Conservation (phyloP, 768 basidiomycete species). For the Boletus speciosus region DNA sequence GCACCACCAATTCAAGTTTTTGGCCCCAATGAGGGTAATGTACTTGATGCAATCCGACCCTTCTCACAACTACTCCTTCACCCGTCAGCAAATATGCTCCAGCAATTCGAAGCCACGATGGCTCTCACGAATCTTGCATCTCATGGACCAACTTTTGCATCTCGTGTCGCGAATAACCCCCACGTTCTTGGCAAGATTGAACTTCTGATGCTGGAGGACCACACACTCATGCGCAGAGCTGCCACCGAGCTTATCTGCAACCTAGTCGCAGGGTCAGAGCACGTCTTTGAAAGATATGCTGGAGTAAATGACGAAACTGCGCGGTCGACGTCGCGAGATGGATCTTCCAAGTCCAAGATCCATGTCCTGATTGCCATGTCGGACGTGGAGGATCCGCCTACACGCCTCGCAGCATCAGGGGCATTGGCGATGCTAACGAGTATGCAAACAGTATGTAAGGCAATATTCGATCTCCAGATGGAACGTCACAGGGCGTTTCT, state of each 20-base stretch:
- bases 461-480: conserved; percentile 60
- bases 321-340: conserved; percentile 43
- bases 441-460: conserved; percentile 54
- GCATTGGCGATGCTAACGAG: conserved; percentile 79
- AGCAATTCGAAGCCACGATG: conserved; percentile 93
- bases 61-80: conserved; percentile 71
- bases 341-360: conserved; percentile 53
- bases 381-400: conserved; percentile 81
- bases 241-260: conserved; percentile 93
- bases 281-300: conserved; percentile 70
- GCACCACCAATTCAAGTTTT: conserved; percentile 88
- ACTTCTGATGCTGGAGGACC: conserved; percentile 76
- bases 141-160: conserved; percentile 59
- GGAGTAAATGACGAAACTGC: conserved; percentile 32
- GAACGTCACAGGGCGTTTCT: conserved; percentile 62
- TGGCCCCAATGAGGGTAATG: conserved; percentile 73
- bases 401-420: conserved; percentile 86
- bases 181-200: conserved; percentile 66
- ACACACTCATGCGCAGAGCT: conserved; percentile 78
- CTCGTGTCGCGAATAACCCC: conserved; percentile 60
- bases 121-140: conserved; percentile 94
- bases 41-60: conserved; percentile 82
- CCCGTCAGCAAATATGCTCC: conserved; percentile 65
- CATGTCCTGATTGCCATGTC: conserved; percentile 82
- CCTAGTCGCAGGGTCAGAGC: conserved; percentile 72